A percentile compares a stretch with the other conserved stretches of the same genome.
Evolutionary conservation across 371 early-diverging fungal genomes (phyloP).

Genomic region (Rhizopus arrhizus): DNA sequence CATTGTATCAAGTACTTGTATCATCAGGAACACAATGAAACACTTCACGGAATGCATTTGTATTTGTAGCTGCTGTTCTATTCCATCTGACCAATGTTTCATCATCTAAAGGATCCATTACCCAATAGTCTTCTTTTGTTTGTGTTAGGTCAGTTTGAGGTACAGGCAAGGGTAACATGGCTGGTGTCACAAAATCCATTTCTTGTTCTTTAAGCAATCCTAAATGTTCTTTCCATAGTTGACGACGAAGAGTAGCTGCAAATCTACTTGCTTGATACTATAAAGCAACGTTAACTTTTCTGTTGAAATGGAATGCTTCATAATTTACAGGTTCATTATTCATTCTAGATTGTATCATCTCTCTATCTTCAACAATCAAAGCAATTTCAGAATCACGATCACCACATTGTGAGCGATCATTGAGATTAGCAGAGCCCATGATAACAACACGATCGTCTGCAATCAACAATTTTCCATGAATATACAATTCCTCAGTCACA

Average conservation of each 20-base stretch:
- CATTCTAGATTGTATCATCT: conserved; percentile 72
- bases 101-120: conserved; percentile 66
- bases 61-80: conserved; percentile 61
- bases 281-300: not conserved
- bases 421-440: conserved; percentile 91
- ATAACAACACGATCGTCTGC: conserved; percentile 84
- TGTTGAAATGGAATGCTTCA: not conserved
- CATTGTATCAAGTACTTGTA: conserved; percentile 29
- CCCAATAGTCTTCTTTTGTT: conserved; percentile 40
- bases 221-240: conserved; percentile 84
- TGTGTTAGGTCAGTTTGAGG: conserved; percentile 39
- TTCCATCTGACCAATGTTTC: conserved; percentile 58
- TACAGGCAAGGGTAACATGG: conserved; percentile 56
- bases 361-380: conserved; percentile 75
- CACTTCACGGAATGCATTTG: conserved; percentile 64
- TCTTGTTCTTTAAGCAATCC: conserved; percentile 65
- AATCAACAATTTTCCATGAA: conserved; percentile 92
- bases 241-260: conserved; percentile 74
- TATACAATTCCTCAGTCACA: conserved; percentile 86
- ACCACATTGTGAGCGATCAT: conserved; percentile 89
- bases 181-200: conserved; percentile 47
- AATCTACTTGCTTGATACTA: conserved; percentile 64
- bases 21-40: conserved; percentile 82
- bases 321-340: conserved; percentile 64
- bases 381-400: conserved; percentile 92